A percentile compares a stretch with the other conserved stretches of the same genome.
These are phyloP conservation scores for Ambrosia trifida DNA, from an alignment of 129 eudicot species.

Conservation along the genomic window DNA sequence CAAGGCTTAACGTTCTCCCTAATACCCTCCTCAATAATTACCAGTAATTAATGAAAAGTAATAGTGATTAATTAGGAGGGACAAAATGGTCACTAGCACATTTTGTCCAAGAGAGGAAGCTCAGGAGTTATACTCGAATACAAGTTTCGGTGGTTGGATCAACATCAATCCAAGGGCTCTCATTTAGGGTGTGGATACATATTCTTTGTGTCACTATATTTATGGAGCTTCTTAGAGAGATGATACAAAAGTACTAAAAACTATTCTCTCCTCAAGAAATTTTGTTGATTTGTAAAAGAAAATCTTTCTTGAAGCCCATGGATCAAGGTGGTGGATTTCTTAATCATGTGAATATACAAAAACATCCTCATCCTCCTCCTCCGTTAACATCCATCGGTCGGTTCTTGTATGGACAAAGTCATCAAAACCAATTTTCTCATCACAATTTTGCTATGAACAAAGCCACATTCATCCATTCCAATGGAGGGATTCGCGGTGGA, in stretches of 20 bases:
- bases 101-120: conserved; percentile 39
- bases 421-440: conserved; percentile 31
- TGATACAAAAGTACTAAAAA: conserved; percentile 19
- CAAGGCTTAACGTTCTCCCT: conserved; percentile 41
- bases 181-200: conserved; percentile 13
- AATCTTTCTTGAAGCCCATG: conserved; percentile 39
- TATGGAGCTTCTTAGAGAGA: conserved; percentile 24
- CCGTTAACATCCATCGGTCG: conserved; percentile 60
- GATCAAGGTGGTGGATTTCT: conserved; percentile 36
- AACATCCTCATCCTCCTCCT: conserved; percentile 31
- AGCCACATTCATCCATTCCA: conserved; percentile 12
- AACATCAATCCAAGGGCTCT: conserved; percentile 35
- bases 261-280: background rate
- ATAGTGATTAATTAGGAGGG: conserved; percentile 28
- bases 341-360: conserved; percentile 28
- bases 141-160: conserved; percentile 40
- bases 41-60: conserved; percentile 19
- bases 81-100: conserved; percentile 9
- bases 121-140: conserved; percentile 45
- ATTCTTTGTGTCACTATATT: conserved; percentile 23
- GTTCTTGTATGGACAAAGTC: conserved; percentile 55
- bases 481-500: conserved; percentile 13
- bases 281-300: background rate
- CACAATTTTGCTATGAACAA: conserved; percentile 34
- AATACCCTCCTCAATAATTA: conserved; percentile 37